Evolutionary conservation across 306 rosid species (phyloP).

Genomic region (Spatholobus suberectus): DNA sequence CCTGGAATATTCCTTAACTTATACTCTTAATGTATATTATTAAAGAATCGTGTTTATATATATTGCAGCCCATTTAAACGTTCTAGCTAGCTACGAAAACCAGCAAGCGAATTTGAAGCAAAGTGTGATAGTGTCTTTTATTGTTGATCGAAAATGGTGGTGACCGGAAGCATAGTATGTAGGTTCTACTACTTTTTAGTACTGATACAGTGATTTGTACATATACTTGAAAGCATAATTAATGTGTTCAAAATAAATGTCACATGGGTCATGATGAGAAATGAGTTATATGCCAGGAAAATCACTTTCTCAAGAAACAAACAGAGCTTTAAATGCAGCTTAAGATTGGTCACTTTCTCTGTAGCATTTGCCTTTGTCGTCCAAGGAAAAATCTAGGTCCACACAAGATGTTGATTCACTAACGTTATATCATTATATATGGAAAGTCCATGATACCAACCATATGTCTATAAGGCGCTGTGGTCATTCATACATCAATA

Average conservation of each 20-base stretch:
- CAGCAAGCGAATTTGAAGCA: neutral
- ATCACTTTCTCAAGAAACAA: conserved; percentile 46
- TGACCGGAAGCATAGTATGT: neutral
- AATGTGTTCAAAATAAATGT: conserved; percentile 22
- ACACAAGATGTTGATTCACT: conserved; percentile 26
- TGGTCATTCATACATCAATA: neutral
- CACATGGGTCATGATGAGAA: conserved; percentile 50
- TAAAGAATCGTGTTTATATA: too few species aligned
- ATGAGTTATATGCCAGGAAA: conserved; percentile 33
- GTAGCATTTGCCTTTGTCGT: conserved; percentile 38
- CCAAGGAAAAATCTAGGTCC: conserved; percentile 45
- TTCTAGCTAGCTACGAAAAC: neutral
- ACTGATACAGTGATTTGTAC: conserved; percentile 15
- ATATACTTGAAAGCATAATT: conserved; percentile 33
- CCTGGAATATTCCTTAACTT: too few species aligned
- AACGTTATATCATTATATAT: conserved; percentile 29
- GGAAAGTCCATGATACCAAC: conserved; percentile 43
- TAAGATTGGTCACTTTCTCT: conserved; percentile 52
- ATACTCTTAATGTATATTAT: neutral
- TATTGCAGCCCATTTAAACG: neutral
- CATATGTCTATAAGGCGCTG: conserved; percentile 32
- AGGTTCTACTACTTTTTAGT: neutral
- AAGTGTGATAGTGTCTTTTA: neutral
- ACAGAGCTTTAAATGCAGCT: conserved; percentile 44
- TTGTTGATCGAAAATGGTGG: neutral